Evolutionary conservation across 768 basidiomycete species (phyloP), one percentile per base, ranked within the genome.

Genomic region (Suillus weaverae): DNA sequence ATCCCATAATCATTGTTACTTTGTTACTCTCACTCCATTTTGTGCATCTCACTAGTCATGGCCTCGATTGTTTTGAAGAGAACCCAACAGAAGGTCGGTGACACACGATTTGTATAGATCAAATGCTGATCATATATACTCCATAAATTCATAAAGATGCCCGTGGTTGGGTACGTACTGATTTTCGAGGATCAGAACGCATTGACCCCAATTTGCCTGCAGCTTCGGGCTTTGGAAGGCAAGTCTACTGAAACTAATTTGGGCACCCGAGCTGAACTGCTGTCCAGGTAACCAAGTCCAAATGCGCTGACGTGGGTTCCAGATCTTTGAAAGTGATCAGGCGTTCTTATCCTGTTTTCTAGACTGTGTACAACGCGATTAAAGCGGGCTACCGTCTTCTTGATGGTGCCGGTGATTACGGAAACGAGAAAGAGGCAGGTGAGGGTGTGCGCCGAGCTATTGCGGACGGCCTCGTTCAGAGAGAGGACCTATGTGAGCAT

Each of bases 361-460:
- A 92, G 86, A 87, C 85, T 61, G 93, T 96, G 60, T 94, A 94
- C 81, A 79, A 89, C 64, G 92, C 94, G 20, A 90, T 95, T 79
- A 93, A 93, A 75, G 81, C 83, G 32, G 94, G 95, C 0, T 95
- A 94, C 74, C 87, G 94, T 66, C 89, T 97, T 62, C 82, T 97
- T 62, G 94, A 95, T 63, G 89, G 91, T 66, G 93, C 93, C 38
- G 86, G 87, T 68, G 92, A 93, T 78, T 95, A 94, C 74, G 94
- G 91, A 9, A 96, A 97, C 68, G 95, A 97, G 78, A 91, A 88
- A 71, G 88, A 94, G 38, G 89, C 90, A 5, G 93, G 91, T 2
- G 83, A 88, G 70, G 94, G 94, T 67, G 83, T 95, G 64, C 83
- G 81, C 61, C 86, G 87, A 16, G 94, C 93, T n/a, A 84, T 95